phyloP scores from a whole-genome alignment of 2,329 filamentous ascomycete genomes.

The Cladosporium sp. region DNA sequence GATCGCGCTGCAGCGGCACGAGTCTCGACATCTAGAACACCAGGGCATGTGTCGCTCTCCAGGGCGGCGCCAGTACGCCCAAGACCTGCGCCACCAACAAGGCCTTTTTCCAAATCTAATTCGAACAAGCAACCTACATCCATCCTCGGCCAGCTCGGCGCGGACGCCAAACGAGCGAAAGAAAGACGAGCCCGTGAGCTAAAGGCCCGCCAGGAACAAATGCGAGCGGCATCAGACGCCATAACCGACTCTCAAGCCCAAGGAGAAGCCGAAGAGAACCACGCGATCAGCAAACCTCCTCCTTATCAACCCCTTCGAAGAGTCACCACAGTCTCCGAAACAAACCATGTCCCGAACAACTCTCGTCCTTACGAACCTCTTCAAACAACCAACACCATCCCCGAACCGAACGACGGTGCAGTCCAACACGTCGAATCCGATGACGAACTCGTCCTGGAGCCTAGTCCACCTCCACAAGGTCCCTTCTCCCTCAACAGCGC shows the following conservation, averaged over 20 bases:
- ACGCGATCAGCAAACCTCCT: background rate
- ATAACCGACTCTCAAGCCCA: background rate
- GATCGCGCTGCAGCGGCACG: background rate
- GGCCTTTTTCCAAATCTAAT: background rate
- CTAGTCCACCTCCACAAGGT: background rate
- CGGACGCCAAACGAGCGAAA: background rate
- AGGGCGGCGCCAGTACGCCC: background rate
- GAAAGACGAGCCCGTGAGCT: background rate
- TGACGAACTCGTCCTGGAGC: background rate
- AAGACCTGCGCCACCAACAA: background rate
- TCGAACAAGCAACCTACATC: background rate
- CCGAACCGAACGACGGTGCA: background rate
- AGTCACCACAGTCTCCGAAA: background rate
- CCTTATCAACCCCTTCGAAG: background rate
- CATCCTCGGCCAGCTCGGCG: background rate
- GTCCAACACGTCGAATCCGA: background rate
- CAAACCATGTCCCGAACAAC: background rate
- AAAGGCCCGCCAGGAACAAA: background rate
- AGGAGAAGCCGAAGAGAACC: background rate
- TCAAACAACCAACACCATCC: background rate
- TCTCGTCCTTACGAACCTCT: background rate
- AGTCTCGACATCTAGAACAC: background rate
- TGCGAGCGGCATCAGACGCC: background rate
- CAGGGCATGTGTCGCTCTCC: background rate
- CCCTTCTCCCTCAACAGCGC: slow-evolving; percentile 2